Conservation (phyloP, 805 yeast species). For the Candida montana region DNA sequence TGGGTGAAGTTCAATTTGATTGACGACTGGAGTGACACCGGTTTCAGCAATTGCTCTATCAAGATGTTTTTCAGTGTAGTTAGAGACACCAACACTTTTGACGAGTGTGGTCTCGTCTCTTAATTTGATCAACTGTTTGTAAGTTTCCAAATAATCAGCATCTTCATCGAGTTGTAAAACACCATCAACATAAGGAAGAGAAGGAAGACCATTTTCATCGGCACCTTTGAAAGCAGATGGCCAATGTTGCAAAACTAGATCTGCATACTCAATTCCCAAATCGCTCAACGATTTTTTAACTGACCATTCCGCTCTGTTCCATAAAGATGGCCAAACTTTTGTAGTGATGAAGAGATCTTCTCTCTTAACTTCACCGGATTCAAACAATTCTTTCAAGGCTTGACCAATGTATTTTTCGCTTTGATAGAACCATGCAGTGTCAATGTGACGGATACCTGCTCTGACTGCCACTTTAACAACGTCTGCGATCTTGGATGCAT, state of each 20-base stretch:
- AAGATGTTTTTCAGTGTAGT: slow-evolving; percentile 37
- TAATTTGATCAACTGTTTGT: slow-evolving; percentile 51
- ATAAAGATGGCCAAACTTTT: slow-evolving; percentile 60
- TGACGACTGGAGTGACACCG: slow-evolving; percentile 45
- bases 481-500: slow-evolving; percentile 38
- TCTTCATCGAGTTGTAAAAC: slow-evolving; percentile 28
- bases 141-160: slow-evolving; percentile 45
- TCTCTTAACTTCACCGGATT: slow-evolving; percentile 38
- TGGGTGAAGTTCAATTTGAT: slow-evolving; percentile 73
- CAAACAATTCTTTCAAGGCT: slow-evolving; percentile 43
- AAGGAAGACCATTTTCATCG: slow-evolving; percentile 53
- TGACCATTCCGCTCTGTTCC: slow-evolving; percentile 45
- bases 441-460: slow-evolving; percentile 67
- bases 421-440: slow-evolving; percentile 66
- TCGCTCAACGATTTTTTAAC: slow-evolving; percentile 52
- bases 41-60: slow-evolving; percentile 38
- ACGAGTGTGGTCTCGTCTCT: slow-evolving; percentile 41
- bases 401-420: slow-evolving; percentile 55
- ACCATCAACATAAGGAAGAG: slow-evolving; percentile 34
- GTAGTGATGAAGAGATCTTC: slow-evolving; percentile 66
- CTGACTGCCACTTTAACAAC: slow-evolving; percentile 37
- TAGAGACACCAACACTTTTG: slow-evolving; percentile 55
- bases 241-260: slow-evolving; percentile 74
- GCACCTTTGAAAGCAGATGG: slow-evolving; percentile 62
- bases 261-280: slow-evolving; percentile 69